Evolutionary conservation across 768 basidiomycete genomes (phyloP), one percentile per base, ranked within the genome.

Genomic region (Leccinum incarnatum): DNA sequence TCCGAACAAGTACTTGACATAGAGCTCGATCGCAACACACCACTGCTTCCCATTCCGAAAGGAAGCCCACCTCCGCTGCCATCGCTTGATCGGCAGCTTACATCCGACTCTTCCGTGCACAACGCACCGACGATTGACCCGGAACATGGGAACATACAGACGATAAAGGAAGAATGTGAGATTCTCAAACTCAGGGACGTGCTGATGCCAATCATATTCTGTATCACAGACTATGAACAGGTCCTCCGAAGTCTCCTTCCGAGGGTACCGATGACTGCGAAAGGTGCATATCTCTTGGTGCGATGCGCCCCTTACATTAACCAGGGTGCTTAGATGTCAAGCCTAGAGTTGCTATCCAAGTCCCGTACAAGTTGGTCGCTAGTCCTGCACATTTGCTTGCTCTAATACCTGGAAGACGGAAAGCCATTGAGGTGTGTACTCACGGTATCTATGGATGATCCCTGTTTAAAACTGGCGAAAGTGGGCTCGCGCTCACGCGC

Each of bases 1-100:
- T 82, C 79, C 30, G 78, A 83, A 59, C 82, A 83, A 58, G 67
- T 83, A 12, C 65, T 83, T 42, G 81, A 83, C 56, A 69, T 81
- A 19, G 80, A 81, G 55, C 74, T 83, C 11, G 77, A 81, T 55
- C 75, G 78, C 15, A 71, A 74, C 42, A 77, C 73, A 2, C 71
- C 73, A 51, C 65, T 83, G 3, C 71, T 76, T n/a, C 72, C 75
- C 4, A 63, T 65, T 19, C 61, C 64, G 0, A 62, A 62, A 32
- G 60, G 68, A 29, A 61, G 56, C 50, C 57, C 67, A 27, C 65
- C 62, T 40, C 54, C 65, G 3, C 52, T 74, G 1, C 71, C 72
- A 14, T 59, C 72, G 25, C 68, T 73, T 48, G 73, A 73, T 59
- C 69, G 62, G 8, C 63, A 59, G n/a, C 45, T 56, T 49, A 27